phyloP scores from a whole-genome alignment of 257 asterid species.

The Leonotis leonurus region DNA sequence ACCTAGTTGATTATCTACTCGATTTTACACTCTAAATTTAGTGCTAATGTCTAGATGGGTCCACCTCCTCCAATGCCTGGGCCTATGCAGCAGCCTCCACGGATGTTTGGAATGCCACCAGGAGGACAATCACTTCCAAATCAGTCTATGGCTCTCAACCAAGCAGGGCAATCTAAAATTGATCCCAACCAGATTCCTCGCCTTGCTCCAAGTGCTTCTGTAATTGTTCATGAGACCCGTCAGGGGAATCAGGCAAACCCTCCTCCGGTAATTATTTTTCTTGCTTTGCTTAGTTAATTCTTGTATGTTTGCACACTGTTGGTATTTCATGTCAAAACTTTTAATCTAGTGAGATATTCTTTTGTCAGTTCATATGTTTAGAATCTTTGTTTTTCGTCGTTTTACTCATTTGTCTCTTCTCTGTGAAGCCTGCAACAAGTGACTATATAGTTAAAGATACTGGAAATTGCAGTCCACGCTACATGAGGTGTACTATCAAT shows the following conservation, averaged over 20 bases:
- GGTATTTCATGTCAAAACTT: not conserved
- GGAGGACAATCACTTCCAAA: constrained; percentile 49
- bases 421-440: constrained; percentile 87
- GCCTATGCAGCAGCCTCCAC: constrained; percentile 56
- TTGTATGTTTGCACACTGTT: constrained; percentile 14
- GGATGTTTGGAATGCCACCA: constrained; percentile 83
- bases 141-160: constrained; percentile 73
- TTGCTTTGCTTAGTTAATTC: not conserved
- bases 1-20: not conserved
- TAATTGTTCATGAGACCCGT: constrained; percentile 85
- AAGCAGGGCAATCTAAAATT: constrained; percentile 79
- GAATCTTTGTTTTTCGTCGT: not conserved
- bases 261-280: constrained; percentile 68
- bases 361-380: not conserved
- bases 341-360: constrained; percentile 7
- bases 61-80: constrained; percentile 69
- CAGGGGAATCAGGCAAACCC: constrained; percentile 97
- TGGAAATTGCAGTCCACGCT: constrained; percentile 98
- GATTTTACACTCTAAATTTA: constrained; percentile 20
- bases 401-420: constrained; percentile 16
- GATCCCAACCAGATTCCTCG: constrained; percentile 99
- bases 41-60: constrained; percentile 45
- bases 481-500: constrained; percentile 90
- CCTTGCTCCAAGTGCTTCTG: constrained; percentile 55
- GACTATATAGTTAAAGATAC: constrained; percentile 89